Evolutionary conservation across 345 rosid species (phyloP).

Genomic region (Ailanthus altissimus): DNA sequence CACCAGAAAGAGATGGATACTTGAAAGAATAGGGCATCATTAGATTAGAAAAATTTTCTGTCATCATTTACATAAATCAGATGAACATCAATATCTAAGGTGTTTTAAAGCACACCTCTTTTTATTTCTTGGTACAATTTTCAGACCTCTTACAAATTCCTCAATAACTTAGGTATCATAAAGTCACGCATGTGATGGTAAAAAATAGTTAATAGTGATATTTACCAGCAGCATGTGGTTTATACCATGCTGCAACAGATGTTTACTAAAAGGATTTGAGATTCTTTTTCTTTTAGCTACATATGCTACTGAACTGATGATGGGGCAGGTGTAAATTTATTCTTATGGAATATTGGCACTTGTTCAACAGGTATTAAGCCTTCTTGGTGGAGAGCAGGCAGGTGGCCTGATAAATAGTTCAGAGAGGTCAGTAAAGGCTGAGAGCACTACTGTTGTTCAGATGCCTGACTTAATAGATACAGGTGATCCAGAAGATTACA

Average conservation of each 20-base stretch:
- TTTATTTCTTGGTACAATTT: background rate
- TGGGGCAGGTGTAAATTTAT: background rate
- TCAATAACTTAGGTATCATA: background rate
- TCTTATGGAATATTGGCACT: slow-evolving; percentile 7
- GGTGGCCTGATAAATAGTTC: slow-evolving; percentile 43
- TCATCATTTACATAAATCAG: background rate
- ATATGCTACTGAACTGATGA: slow-evolving; percentile 2
- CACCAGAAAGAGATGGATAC: background rate
- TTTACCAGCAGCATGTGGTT: background rate
- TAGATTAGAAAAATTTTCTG: background rate
- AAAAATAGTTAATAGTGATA: background rate
- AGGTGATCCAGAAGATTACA: slow-evolving; percentile 50
- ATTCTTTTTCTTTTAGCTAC: background rate
- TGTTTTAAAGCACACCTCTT: background rate
- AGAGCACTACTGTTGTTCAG: slow-evolving; percentile 37
- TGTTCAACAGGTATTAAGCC: slow-evolving; percentile 66
- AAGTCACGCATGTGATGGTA: background rate
- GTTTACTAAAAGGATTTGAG: background rate
- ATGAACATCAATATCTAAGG: background rate
- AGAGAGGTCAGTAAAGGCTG: slow-evolving; percentile 49
- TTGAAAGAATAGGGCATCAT: background rate
- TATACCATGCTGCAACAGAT: background rate
- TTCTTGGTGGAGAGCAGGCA: slow-evolving; percentile 59
- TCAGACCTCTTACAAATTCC: background rate
- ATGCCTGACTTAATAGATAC: slow-evolving; percentile 88